Conservation (phyloP, 2,329 filamentous ascomycete genomes). For the Fusarium bulbicola region DNA sequence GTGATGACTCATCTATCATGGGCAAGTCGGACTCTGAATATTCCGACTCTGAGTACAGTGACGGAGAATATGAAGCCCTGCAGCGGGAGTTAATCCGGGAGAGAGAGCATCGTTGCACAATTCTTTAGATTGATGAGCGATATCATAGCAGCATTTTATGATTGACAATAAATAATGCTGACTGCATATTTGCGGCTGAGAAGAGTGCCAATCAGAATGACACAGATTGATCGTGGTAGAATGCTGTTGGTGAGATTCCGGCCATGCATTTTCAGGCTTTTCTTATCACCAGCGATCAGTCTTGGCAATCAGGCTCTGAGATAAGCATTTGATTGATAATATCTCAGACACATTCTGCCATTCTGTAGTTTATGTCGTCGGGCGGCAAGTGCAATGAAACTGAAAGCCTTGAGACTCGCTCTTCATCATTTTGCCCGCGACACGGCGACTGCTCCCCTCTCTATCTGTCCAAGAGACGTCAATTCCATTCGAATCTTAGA, state of each 20-base stretch:
- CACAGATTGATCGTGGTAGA: neutral
- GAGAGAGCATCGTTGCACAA: neutral
- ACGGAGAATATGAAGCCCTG: neutral
- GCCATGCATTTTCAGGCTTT: neutral
- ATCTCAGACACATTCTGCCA: fast-evolving
- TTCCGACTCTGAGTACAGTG: neutral
- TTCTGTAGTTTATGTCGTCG: fast-evolving
- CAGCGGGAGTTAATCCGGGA: neutral
- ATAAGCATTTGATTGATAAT: neutral
- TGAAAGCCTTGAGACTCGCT: too few species aligned
- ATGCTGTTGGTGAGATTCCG: neutral
- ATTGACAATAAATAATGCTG: neutral
- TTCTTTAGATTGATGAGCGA: neutral
- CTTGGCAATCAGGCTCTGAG: neutral
- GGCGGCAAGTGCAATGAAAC: neutral
- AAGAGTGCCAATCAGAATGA: neutral
- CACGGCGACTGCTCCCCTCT: fast-evolving
- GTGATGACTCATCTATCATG: neutral
- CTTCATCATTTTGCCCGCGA: neutral
- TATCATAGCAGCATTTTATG: too few species aligned
- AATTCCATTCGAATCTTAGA: too few species aligned
- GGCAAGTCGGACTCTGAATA: neutral
- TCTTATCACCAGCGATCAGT: neutral
- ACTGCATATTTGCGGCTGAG: neutral
- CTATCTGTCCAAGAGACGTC: too few species aligned